A percentile compares a stretch with the other conserved stretches of the same genome.
Evolutionary conservation across 1,284 basidiomycete species (phyloP).

Genomic region (Rhodotorula sp.): DNA sequence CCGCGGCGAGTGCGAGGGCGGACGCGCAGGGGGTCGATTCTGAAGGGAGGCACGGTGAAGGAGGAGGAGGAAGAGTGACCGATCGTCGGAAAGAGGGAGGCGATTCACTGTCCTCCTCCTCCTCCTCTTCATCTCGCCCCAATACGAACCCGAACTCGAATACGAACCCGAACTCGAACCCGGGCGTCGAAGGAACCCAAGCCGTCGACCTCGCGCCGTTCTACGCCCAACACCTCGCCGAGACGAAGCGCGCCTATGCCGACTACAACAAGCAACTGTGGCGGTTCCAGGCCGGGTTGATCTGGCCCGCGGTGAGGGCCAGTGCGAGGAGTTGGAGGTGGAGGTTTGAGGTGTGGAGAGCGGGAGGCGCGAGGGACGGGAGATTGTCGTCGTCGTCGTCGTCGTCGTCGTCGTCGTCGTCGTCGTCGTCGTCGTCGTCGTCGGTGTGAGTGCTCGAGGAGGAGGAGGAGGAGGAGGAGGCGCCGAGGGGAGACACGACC

Average conservation of each 20-base stretch:
- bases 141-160: background rate
- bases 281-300: conserved; percentile 29
- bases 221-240: conserved; percentile 32
- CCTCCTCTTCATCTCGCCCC: background rate
- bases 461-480: no score
- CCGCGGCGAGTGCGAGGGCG: no score
- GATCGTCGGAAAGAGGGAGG: conserved; percentile 2
- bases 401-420: background rate
- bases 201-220: conserved; percentile 37
- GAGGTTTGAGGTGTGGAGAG: conserved; percentile 34
- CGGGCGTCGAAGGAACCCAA: background rate
- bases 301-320: conserved; percentile 34
- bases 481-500: no score
- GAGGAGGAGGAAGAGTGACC: conserved; percentile 1
- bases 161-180: background rate
- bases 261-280: conserved; percentile 38
- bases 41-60: conserved; percentile 7
- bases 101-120: background rate
- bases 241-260: conserved; percentile 34
- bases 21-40: background rate
- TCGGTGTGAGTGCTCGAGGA: background rate
- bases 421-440: background rate
- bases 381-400: background rate
- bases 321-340: conserved; percentile 24
- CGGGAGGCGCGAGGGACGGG: conserved; percentile 7